Percentiles rank a stretch among this genome's conserved stretches.
These are phyloP conservation scores for Leccinum subtestaceum DNA, from an alignment of 768 basidiomycete species.

Conservation along the genomic window DNA sequence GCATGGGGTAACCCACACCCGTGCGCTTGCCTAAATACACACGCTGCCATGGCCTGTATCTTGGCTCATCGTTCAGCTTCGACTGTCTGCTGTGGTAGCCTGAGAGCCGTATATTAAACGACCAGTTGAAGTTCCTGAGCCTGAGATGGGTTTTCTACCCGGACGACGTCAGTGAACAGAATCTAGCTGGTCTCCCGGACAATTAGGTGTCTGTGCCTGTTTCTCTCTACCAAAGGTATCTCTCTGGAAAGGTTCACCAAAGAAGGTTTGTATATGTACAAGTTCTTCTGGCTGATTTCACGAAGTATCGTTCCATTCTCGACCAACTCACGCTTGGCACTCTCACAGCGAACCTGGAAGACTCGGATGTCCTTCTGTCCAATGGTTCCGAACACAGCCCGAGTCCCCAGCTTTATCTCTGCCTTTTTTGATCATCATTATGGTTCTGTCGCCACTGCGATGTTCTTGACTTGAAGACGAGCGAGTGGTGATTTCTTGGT, in stretches of 20 bases:
- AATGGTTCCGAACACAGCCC: too few relatives aligned
- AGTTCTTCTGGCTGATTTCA: neutral
- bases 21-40: neutral
- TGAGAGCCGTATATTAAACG: neutral
- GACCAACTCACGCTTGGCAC: neutral
- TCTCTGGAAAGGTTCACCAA: too few relatives aligned
- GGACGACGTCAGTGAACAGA: neutral
- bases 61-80: neutral
- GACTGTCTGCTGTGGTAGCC: neutral
- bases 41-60: neutral
- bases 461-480: too few relatives aligned
- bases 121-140: neutral
- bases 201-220: neutral
- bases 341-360: neutral
- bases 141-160: neutral
- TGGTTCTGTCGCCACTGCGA: too few relatives aligned
- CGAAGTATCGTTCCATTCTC: neutral
- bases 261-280: too few relatives aligned
- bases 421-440: too few relatives aligned
- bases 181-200: neutral
- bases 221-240: neutral
- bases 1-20: too few relatives aligned
- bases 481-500: too few relatives aligned
- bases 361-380: too few relatives aligned
- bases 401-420: too few relatives aligned